A percentile compares a stretch with the other conserved stretches of the same genome.
Conservation (phyloP, 176 grass and related monocot species). For the Oryza glaberrima region DNA sequence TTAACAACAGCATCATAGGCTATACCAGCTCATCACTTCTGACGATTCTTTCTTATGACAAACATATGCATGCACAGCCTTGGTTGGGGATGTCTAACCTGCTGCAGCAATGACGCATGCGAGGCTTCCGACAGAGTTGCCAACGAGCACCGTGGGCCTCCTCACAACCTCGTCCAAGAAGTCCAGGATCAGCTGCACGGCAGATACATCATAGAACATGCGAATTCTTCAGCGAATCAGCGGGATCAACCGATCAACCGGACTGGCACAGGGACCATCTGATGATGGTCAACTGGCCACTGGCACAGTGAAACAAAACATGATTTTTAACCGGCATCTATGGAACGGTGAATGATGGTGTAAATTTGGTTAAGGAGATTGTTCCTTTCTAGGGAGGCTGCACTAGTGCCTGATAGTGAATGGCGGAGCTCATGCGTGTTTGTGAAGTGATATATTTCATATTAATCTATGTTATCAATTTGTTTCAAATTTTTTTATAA, state of each 20-base stretch:
- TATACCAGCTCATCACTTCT: background rate
- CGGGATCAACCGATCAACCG: background rate
- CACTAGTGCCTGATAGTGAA: too few species aligned
- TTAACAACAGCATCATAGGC: background rate
- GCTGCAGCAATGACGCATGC: constrained; percentile 93
- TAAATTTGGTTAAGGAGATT: too few species aligned
- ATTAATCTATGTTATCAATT: too few species aligned
- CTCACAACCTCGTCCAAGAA: constrained; percentile 89
- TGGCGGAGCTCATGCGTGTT: too few species aligned
- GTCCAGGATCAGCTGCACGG: constrained; percentile 81
- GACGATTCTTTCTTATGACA: background rate
- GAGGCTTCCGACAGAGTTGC: constrained; percentile 92
- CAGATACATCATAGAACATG: background rate
- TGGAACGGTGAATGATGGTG: too few species aligned
- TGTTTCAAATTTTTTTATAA: too few species aligned
- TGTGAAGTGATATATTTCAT: too few species aligned
- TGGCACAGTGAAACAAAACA: too few species aligned
- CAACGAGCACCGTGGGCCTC: constrained; percentile 81
- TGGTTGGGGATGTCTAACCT: constrained; percentile 42
- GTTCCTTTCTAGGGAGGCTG: too few species aligned
- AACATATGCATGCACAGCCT: background rate
- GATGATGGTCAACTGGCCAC: too few species aligned
- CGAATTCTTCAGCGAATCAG: background rate
- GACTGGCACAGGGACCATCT: background rate
- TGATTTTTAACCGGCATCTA: too few species aligned